Conservation (phyloP, 73 alveolate species). For the Paramecium sonneborni region DNA sequence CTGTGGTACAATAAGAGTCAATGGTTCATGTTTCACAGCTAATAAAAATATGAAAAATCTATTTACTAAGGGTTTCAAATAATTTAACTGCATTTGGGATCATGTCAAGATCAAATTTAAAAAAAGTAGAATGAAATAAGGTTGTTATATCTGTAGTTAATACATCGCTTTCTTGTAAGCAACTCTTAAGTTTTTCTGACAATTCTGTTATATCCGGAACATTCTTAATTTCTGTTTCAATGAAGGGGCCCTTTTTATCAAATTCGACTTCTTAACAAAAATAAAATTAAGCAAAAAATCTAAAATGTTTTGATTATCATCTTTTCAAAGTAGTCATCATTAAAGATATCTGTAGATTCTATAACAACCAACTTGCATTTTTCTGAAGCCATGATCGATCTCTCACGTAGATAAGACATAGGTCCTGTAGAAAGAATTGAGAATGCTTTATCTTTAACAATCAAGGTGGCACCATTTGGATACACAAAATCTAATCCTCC, state of each 20-base stretch:
- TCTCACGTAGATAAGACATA: conserved; percentile 87
- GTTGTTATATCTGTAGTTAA: conserved; percentile 87
- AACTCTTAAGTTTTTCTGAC: conserved; percentile 91
- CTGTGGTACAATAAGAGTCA: conserved; percentile 97
- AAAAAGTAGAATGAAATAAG: conserved; percentile 80
- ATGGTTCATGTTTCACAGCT: conserved; percentile 90
- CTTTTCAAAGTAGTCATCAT: conserved; percentile 75
- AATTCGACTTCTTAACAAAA: conserved; percentile 79
- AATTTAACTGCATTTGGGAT: conserved; percentile 90
- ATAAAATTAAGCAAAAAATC: conserved; percentile 86
- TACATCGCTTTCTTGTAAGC: conserved; percentile 92
- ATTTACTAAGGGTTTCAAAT: conserved; percentile 59
- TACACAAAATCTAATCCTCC: conserved; percentile 91
- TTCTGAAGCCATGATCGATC: conserved; percentile 86
- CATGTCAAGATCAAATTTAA: conserved; percentile 89
- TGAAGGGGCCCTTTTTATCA: conserved; percentile 73
- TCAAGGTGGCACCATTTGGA: conserved; percentile 96
- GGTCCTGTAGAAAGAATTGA: conserved; percentile 94
- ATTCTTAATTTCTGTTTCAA: conserved; percentile 83
- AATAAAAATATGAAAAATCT: not conserved
- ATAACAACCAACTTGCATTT: conserved; percentile 69
- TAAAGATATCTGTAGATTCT: conserved; percentile 67
- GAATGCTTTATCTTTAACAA: conserved; percentile 87
- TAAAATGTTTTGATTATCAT: conserved; percentile 73
- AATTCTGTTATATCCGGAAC: conserved; percentile 97